Conservation (phyloP, 495 filamentous ascomycete species). For the Penicillium desertorum region DNA sequence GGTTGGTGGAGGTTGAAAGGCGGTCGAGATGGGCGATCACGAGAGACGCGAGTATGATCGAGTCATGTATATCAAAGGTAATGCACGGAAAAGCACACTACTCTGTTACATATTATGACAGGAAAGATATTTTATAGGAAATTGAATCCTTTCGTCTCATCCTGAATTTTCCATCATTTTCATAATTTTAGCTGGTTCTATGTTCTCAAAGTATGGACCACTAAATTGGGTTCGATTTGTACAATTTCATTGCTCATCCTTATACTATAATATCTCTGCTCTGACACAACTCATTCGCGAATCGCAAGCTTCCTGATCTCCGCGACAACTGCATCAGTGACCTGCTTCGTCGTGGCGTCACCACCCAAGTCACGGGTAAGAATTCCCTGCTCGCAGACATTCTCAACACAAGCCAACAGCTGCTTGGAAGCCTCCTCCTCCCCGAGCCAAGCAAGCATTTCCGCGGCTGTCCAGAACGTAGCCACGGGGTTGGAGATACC, state of each 20-base stretch:
- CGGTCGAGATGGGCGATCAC: slow-evolving; percentile 6
- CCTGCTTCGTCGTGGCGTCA: slow-evolving; percentile 51
- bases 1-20: slow-evolving; percentile 2
- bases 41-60: background rate
- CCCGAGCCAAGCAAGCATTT: slow-evolving; percentile 68
- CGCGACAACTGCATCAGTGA: slow-evolving; percentile 60
- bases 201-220: too few species aligned
- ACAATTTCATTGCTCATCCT: slow-evolving; percentile 3
- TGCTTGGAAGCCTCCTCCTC: slow-evolving; percentile 53
- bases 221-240: too few species aligned
- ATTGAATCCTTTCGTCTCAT: too few species aligned
- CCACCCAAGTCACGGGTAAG: slow-evolving; percentile 64
- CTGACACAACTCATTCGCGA: background rate
- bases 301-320: slow-evolving; percentile 49
- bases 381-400: slow-evolving; percentile 57
- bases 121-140: too few species aligned
- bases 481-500: slow-evolving; percentile 71
- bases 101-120: background rate
- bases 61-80: background rate
- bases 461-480: slow-evolving; percentile 66
- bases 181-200: background rate
- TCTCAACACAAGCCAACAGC: slow-evolving; percentile 60
- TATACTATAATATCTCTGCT: background rate
- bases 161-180: background rate
- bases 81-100: background rate